Percentiles rank a stretch among this genome's conserved stretches.
phyloP scores from a whole-genome alignment of 495 filamentous ascomycete genomes.

The Hypoxylon fuscum region DNA sequence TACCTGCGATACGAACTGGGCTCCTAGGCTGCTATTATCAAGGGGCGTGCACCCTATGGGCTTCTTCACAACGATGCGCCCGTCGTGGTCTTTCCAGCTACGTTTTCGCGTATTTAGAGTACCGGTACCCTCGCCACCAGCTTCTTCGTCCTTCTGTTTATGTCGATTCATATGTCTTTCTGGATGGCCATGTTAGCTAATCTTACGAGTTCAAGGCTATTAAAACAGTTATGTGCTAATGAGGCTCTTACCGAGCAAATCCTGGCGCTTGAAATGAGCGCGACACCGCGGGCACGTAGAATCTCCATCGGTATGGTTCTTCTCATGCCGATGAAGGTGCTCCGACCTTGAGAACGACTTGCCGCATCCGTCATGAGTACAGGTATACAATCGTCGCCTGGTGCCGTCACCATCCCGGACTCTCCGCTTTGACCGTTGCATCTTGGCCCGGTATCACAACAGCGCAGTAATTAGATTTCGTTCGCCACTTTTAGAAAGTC shows the following conservation, averaged over 20 bases:
- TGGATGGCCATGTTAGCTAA: slow-evolving; percentile 41
- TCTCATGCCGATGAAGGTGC: slow-evolving; percentile 66
- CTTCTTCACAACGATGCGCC: slow-evolving; percentile 61
- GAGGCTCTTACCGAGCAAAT: slow-evolving; percentile 58
- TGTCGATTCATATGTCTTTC: slow-evolving; percentile 69
- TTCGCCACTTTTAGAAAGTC: slow-evolving; percentile 38
- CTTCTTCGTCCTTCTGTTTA: slow-evolving; percentile 67
- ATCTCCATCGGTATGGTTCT: slow-evolving; percentile 65
- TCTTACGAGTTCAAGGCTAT: slow-evolving; percentile 9
- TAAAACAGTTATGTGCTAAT: slow-evolving; percentile 7
- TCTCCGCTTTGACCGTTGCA: slow-evolving; percentile 36
- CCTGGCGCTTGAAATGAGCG: slow-evolving; percentile 65
- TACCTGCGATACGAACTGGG: slow-evolving; percentile 7
- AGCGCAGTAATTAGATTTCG: slow-evolving; percentile 4
- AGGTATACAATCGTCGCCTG: slow-evolving; percentile 16
- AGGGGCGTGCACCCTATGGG: slow-evolving; percentile 37
- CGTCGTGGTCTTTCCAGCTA: slow-evolving; percentile 65
- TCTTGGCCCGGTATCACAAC: slow-evolving; percentile 15
- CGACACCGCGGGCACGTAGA: slow-evolving; percentile 64
- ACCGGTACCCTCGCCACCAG: slow-evolving; percentile 65
- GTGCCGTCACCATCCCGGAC: slow-evolving; percentile 17
- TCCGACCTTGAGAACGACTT: slow-evolving; percentile 68
- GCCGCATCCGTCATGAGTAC: slow-evolving; percentile 54
- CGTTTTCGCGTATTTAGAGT: slow-evolving; percentile 68
- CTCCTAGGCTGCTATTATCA: slow-evolving; percentile 11